Percentiles rank a stretch among this genome's conserved stretches.
Evolutionary conservation across 1,284 basidiomycete species (phyloP).

Genomic region (Pholiota adiposa): DNA sequence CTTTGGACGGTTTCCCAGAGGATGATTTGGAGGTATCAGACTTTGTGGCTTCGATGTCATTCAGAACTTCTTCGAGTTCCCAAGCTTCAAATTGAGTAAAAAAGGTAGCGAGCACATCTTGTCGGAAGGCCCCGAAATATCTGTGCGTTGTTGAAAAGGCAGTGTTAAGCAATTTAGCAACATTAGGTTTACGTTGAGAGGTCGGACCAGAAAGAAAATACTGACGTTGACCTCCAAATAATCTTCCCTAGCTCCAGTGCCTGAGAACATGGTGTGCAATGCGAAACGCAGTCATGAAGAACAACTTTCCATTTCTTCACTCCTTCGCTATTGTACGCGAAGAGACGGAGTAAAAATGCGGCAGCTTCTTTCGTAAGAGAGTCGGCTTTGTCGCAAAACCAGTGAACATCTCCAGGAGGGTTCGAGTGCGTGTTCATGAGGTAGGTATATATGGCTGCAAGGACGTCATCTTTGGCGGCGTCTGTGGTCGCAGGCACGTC

Average conservation of each 20-base stretch:
- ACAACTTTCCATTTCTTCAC: slow-evolving; percentile 68
- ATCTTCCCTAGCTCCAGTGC: slow-evolving; percentile 67
- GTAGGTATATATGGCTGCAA: slow-evolving; percentile 58
- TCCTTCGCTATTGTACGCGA: slow-evolving; percentile 70
- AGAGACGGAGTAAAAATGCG: slow-evolving; percentile 78
- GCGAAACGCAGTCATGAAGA: slow-evolving; percentile 57
- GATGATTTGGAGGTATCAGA: background rate
- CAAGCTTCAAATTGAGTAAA: slow-evolving; percentile 69
- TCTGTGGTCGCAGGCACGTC: slow-evolving; percentile 57
- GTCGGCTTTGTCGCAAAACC: slow-evolving; percentile 71
- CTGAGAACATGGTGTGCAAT: slow-evolving; percentile 72
- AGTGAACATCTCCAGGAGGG: slow-evolving; percentile 53
- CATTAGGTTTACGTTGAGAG: background rate
- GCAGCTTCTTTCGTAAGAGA: slow-evolving; percentile 62
- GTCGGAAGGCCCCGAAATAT: slow-evolving; percentile 67
- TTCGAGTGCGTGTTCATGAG: slow-evolving; percentile 51
- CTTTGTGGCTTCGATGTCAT: slow-evolving; percentile 43
- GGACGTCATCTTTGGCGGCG: slow-evolving; percentile 50
- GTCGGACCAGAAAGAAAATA: slow-evolving; percentile 23
- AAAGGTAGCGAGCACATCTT: slow-evolving; percentile 57
- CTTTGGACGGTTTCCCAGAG: too few species aligned
- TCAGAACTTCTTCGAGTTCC: slow-evolving; percentile 58
- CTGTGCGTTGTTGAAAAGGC: slow-evolving; percentile 42
- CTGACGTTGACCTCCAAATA: slow-evolving; percentile 70
- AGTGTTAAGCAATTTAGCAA: too few species aligned